These are phyloP conservation scores for Cinnamomum chago DNA, from an alignment of 164 flowering plant genomes.

Conservation along the genomic window DNA sequence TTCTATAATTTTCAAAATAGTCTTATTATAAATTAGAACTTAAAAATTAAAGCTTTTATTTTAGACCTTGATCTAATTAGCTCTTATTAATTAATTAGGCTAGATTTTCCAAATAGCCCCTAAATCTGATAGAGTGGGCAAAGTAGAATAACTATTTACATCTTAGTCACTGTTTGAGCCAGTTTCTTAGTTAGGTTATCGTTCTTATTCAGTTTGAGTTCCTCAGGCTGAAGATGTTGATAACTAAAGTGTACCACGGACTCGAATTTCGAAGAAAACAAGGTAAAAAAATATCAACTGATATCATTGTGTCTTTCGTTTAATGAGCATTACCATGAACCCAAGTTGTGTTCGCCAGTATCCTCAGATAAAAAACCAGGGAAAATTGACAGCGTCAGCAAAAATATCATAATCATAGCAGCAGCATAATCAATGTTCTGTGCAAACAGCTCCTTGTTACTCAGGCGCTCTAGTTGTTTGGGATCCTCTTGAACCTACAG, in stretches of 20 bases:
- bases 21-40: too few species aligned
- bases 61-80: too few species aligned
- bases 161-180: too few species aligned
- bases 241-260: background rate
- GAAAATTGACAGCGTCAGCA: conserved; percentile 66
- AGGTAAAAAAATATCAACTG: background rate
- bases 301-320: background rate
- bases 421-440: conserved; percentile 60
- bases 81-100: too few species aligned
- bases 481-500: conserved; percentile 37
- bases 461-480: conserved; percentile 34
- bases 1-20: too few species aligned
- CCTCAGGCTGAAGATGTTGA: background rate
- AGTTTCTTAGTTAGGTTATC: too few species aligned
- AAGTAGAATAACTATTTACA: too few species aligned
- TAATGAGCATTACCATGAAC: conserved; percentile 47
- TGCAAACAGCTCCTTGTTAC: conserved; percentile 47
- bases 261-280: background rate
- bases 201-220: too few species aligned
- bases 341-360: conserved; percentile 68
- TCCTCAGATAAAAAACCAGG: conserved; percentile 84
- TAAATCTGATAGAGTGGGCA: too few species aligned
- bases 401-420: conserved; percentile 52
- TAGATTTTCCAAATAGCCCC: too few species aligned
- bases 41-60: too few species aligned